Evolutionary conservation across 805 yeast species (phyloP).

Genomic region (Metschnikowia lachancei): DNA sequence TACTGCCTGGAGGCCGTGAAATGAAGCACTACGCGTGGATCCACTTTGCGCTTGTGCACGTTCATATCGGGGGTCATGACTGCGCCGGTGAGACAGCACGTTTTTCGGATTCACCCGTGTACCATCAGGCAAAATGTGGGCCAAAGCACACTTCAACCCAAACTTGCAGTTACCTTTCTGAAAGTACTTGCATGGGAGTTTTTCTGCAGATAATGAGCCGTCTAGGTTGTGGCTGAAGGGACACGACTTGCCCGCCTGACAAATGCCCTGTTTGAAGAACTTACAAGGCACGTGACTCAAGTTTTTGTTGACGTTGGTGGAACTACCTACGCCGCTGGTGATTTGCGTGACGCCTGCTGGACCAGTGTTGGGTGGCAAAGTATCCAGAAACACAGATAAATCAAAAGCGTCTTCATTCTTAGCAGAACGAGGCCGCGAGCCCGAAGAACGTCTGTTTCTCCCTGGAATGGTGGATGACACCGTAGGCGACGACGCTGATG

Average conservation of each 20-base stretch:
- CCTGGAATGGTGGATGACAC: not conserved
- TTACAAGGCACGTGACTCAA: conserved; percentile 96
- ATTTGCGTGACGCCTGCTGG: conserved; percentile 14
- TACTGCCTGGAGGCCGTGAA: not conserved
- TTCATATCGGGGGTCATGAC: conserved; percentile 10
- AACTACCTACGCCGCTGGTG: conserved; percentile 9
- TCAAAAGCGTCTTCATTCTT: conserved; percentile 11
- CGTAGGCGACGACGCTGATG: not conserved
- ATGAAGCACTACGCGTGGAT: not conserved
- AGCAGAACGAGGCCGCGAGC: conserved; percentile 3
- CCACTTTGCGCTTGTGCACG: not conserved
- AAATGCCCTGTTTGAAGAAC: conserved; percentile 85
- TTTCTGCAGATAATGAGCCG: conserved; percentile 48
- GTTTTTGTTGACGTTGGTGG: conserved; percentile 38
- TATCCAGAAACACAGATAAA: conserved; percentile 11
- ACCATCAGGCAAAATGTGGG: conserved; percentile 87
- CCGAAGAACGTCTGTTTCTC: conserved; percentile 1
- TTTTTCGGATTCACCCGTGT: conserved; percentile 61
- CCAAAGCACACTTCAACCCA: conserved; percentile 91
- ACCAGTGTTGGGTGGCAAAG: conserved; percentile 21
- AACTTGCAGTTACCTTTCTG: conserved; percentile 96
- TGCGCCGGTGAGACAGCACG: conserved; percentile 12
- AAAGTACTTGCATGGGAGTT: conserved; percentile 83
- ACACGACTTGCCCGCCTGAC: conserved; percentile 92
- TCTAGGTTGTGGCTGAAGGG: conserved; percentile 84